Conservation (phyloP, 345 rosid species). For the Citrus hindsii region DNA sequence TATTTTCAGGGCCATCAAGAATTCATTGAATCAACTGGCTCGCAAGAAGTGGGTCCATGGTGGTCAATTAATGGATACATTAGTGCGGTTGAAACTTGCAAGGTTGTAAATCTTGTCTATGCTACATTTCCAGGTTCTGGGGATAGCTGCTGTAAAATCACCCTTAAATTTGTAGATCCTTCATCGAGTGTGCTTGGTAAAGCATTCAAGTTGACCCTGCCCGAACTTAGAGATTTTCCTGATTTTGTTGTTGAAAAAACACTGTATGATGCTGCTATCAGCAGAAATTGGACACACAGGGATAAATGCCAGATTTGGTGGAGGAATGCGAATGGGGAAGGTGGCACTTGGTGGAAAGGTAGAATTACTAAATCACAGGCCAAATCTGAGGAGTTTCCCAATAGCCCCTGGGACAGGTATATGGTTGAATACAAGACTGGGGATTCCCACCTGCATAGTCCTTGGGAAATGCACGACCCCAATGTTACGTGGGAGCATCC, state of each 20-base stretch:
- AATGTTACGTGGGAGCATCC: conserved; percentile 54
- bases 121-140: conserved; percentile 86
- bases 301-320: conserved; percentile 90
- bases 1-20: conserved; percentile 83
- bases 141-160: conserved; percentile 91
- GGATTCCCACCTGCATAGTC: conserved; percentile 61
- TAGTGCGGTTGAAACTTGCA: conserved; percentile 77
- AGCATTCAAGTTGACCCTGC: conserved; percentile 66
- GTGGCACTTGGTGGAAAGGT: conserved; percentile 92
- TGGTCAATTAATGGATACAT: conserved; percentile 49
- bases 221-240: conserved; percentile 71
- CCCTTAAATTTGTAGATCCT: conserved; percentile 70
- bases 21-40: conserved; percentile 37
- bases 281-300: conserved; percentile 62
- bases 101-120: conserved; percentile 66
- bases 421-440: conserved; percentile 50
- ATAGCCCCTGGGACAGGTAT: conserved; percentile 96
- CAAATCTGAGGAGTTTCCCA: conserved; percentile 68
- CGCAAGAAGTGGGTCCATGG: conserved; percentile 61
- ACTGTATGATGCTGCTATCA: conserved; percentile 70
- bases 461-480: conserved; percentile 93
- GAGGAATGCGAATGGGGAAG: conserved; percentile 61
- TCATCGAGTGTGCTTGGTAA: conserved; percentile 48
- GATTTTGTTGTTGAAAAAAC: conserved; percentile 91
- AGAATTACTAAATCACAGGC: conserved; percentile 50